phyloP scores from a whole-genome alignment of 768 basidiomycete genomes.

The Chalciporus pseudorubinellus region DNA sequence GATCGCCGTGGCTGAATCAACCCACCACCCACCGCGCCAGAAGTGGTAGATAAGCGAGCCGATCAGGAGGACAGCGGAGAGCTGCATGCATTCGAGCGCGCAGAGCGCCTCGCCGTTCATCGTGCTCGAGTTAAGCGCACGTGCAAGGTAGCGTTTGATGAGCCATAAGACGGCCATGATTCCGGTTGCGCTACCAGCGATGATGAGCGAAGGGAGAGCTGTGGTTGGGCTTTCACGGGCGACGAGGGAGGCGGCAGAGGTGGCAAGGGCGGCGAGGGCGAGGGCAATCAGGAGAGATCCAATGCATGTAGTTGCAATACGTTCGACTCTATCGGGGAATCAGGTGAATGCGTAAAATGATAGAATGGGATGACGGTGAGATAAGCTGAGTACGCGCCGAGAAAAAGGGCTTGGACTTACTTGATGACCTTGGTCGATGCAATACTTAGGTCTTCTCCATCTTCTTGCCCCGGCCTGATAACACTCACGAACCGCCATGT shows the following conservation, averaged over 20 bases:
- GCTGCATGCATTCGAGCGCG: constrained; percentile 42
- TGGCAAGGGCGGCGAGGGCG: constrained; percentile 36
- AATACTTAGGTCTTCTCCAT: not conserved
- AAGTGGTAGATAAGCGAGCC: constrained; percentile 38
- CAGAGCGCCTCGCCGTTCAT: constrained; percentile 46
- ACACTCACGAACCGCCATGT: constrained; percentile 43
- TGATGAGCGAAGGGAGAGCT: constrained; percentile 41
- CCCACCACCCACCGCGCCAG: not conserved
- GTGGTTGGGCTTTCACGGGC: constrained; percentile 37
- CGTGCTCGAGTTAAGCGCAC: constrained; percentile 41
- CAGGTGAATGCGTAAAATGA: not conserved
- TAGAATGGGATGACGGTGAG: not conserved
- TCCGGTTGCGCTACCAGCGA: constrained; percentile 39
- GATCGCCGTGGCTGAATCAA: constrained; percentile 4
- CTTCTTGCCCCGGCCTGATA: constrained; percentile 34
- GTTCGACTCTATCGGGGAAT: constrained; percentile 33
- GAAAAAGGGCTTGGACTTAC: constrained; percentile 5
- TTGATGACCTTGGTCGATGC: constrained; percentile 10
- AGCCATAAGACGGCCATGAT: constrained; percentile 44
- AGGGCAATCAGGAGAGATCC: constrained; percentile 38
- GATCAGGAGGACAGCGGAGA: constrained; percentile 42
- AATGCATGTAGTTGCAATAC: constrained; percentile 35
- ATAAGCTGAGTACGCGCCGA: not conserved
- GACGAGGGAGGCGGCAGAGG: constrained; percentile 35
- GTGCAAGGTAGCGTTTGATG: constrained; percentile 44